phyloP scores from a whole-genome alignment of 73 alveolate genomes.

The Blepharisma stoltei region DNA sequence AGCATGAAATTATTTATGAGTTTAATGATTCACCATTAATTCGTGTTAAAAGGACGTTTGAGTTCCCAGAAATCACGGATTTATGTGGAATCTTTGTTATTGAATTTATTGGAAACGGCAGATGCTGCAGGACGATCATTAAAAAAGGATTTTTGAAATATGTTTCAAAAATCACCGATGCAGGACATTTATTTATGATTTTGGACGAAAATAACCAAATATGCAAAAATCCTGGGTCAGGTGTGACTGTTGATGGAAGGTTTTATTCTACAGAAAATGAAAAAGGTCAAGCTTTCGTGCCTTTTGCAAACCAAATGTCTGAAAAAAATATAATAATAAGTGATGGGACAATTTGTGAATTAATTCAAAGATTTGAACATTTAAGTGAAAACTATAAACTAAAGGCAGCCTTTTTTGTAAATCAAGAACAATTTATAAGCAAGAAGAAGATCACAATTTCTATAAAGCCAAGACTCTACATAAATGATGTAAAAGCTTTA shows the following conservation, averaged over 20 bases:
- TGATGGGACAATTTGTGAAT: constrained; percentile 76
- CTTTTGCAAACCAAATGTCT: constrained; percentile 51
- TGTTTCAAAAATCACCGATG: constrained; percentile 70
- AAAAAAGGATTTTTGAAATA: constrained; percentile 84
- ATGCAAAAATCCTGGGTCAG: constrained; percentile 51
- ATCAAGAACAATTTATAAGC: constrained; percentile 61
- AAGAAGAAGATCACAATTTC: constrained; percentile 68
- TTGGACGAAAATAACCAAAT: constrained; percentile 76
- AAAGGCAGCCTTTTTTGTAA: constrained; percentile 53
- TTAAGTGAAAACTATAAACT: constrained; percentile 58
- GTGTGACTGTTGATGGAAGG: constrained; percentile 59
- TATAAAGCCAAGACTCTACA: constrained; percentile 64
- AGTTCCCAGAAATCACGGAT: constrained; percentile 64
- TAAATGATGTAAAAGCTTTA: constrained; percentile 64
- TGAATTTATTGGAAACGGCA: constrained; percentile 89
- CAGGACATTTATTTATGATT: constrained; percentile 80
- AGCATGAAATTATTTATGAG: constrained; percentile 51
- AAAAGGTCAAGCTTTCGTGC: constrained; percentile 65
- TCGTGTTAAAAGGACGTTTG: constrained; percentile 48
- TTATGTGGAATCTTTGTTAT: constrained; percentile 82
- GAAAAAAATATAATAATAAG: constrained; percentile 59
- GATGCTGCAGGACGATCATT: constrained; percentile 72
- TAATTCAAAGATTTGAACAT: constrained; percentile 58
- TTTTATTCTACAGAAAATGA: constrained; percentile 62
- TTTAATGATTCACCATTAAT: constrained; percentile 52